A percentile compares a stretch with the other conserved stretches of the same genome.
Conservation (phyloP, 805 yeast genomes). For the Barnettozyma botsteinii region DNA sequence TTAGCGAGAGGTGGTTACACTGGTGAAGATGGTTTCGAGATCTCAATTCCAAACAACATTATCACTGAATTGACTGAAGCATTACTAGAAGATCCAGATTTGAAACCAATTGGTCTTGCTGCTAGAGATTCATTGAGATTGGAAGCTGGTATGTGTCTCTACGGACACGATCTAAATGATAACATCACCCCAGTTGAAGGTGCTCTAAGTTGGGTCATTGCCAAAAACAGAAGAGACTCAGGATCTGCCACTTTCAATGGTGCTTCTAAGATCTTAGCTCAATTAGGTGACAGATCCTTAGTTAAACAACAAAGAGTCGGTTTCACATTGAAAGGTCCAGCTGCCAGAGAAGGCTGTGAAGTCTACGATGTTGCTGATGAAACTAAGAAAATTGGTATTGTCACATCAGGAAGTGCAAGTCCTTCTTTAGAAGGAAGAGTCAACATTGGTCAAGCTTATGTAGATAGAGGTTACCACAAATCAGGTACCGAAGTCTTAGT, state of each 20-base stretch:
- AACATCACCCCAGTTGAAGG: conserved; percentile 82
- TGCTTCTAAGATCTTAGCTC: conserved; percentile 57
- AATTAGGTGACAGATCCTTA: conserved; percentile 58
- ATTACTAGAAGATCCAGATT: conserved; percentile 46
- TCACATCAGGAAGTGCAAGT: conserved; percentile 57
- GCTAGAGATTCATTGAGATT: conserved; percentile 93
- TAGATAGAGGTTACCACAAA: conserved; percentile 65
- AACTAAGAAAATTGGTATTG: conserved; percentile 46
- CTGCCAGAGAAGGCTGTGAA: conserved; percentile 79
- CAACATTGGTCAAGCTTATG: conserved; percentile 89
- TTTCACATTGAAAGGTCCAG: conserved; percentile 68
- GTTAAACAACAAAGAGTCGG: conserved; percentile 69
- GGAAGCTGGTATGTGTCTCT: conserved; percentile 98
- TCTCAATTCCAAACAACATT: conserved; percentile 60
- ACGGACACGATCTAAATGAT: conserved; percentile 87
- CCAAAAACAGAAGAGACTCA: conserved; percentile 63
- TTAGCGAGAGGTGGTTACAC: conserved; percentile 96
- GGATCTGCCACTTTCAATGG: conserved; percentile 65
- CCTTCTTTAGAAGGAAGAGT: conserved; percentile 63
- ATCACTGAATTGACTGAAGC: conserved; percentile 59
- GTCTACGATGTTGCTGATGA: conserved; percentile 51
- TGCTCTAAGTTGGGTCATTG: conserved; percentile 82
- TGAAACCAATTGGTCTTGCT: conserved; percentile 92
- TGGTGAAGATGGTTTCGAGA: conserved; percentile 97
- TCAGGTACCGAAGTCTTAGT: conserved; percentile 66